phyloP scores from a whole-genome alignment of 179 eudicot genomes.

The Heliamphora pulchella region DNA sequence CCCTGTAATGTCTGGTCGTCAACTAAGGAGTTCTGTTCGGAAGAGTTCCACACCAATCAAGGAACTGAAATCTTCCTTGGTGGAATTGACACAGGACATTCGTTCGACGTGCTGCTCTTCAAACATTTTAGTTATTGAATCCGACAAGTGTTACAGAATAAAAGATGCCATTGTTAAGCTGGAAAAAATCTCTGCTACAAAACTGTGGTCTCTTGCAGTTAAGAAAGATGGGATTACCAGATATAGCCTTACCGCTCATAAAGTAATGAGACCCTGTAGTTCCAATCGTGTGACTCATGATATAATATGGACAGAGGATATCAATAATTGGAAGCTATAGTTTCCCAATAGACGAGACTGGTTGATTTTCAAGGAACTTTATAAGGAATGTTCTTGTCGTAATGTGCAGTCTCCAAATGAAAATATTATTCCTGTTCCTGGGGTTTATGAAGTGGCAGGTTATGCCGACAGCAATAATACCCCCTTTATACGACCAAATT shows the following conservation, averaged over 20 bases:
- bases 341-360: conserved; percentile 71
- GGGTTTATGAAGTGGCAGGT: conserved; percentile 48
- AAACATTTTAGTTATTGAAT: conserved; percentile 57
- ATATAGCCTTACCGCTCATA: conserved; percentile 34
- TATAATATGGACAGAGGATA: conserved; percentile 56
- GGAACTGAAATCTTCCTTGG: conserved; percentile 28
- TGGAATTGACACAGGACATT: conserved; percentile 31
- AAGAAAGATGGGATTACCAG: conserved; percentile 43
- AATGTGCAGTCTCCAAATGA: conserved; percentile 37
- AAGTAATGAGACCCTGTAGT: conserved; percentile 50
- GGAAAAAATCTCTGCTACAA: conserved; percentile 43
- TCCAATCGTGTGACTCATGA: conserved; percentile 64
- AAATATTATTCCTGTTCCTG: conserved; percentile 67
- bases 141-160: conserved; percentile 63
- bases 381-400: conserved; percentile 58
- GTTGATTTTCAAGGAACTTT: conserved; percentile 69
- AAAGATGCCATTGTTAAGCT: conserved; percentile 50
- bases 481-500: conserved; percentile 47
- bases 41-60: conserved; percentile 25
- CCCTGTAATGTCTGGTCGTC: conserved; percentile 21
- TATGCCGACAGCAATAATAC: conserved; percentile 20
- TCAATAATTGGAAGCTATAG: conserved; percentile 66
- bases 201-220: conserved; percentile 62
- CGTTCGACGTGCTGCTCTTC: conserved; percentile 47
- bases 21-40: conserved; percentile 27